Percentiles rank a stretch among this genome's conserved stretches.
Conservation (phyloP, 1,284 basidiomycete genomes). For the Malassezia sp. region DNA sequence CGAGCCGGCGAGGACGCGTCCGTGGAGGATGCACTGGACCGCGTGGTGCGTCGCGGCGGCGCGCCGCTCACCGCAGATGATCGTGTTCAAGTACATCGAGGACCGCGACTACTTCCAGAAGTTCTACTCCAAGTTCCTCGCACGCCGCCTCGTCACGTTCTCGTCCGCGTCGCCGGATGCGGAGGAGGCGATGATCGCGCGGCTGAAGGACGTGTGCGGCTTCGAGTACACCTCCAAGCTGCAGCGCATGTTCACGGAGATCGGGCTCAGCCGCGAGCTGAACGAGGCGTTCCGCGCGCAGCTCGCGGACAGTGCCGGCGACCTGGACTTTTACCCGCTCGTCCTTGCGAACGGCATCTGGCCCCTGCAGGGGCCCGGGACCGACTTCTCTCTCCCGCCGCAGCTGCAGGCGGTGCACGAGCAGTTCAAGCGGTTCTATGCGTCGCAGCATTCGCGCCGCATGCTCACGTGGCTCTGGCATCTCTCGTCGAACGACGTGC, state of each 20-base stretch:
- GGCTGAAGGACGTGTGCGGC: constrained; percentile 93
- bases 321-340: constrained; percentile 79
- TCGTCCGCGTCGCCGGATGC: constrained; percentile 91
- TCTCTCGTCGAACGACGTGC: constrained; percentile 87
- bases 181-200: constrained; percentile 96
- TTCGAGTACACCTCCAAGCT: constrained; percentile 98
- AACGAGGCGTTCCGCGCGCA: constrained; percentile 86
- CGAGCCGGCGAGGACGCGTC: constrained; percentile 79
- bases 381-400: constrained; percentile 77
- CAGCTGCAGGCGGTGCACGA: constrained; percentile 80
- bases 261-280: constrained; percentile 87
- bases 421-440: constrained; percentile 85
- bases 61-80: no score
- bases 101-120: constrained; percentile 99
- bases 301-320: constrained; percentile 52
- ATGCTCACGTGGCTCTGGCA: constrained; percentile 98
- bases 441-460: constrained; percentile 83
- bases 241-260: constrained; percentile 97
- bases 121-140: constrained; percentile 94
- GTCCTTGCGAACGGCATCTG: constrained; percentile 93
- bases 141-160: constrained; percentile 82
- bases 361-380: constrained; percentile 72
- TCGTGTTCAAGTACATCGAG: constrained; percentile 96
- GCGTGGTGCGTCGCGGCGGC: no score
- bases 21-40: constrained; percentile 76